These are phyloP conservation scores for Hyaloscypha finlandica DNA, from an alignment of 495 filamentous ascomycete genomes.

Conservation along the genomic window DNA sequence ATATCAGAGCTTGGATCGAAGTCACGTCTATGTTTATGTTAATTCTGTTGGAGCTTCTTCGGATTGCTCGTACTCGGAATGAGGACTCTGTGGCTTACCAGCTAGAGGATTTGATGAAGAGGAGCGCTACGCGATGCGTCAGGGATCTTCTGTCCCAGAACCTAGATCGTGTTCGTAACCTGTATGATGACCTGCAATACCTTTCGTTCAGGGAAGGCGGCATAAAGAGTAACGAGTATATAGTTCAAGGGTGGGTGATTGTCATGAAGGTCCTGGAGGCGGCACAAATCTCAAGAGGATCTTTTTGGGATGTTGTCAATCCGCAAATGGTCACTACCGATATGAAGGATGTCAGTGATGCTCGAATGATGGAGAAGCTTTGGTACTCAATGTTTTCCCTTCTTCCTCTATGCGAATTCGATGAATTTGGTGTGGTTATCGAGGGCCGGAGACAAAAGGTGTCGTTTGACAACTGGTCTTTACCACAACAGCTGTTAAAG, in stretches of 20 bases:
- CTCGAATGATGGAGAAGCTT: constrained; percentile 60
- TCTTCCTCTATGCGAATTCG: constrained; percentile 76
- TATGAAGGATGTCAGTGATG: constrained; percentile 45
- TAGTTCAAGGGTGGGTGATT: constrained; percentile 68
- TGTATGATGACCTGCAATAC: constrained; percentile 64
- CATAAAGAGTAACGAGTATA: constrained; percentile 58
- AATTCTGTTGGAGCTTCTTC: constrained; percentile 36
- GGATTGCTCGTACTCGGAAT: constrained; percentile 36
- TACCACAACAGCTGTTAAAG: constrained; percentile 64
- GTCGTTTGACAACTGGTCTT: constrained; percentile 69
- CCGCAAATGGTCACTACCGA: constrained; percentile 39
- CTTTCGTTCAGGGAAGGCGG: constrained; percentile 60
- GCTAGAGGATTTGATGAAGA: constrained; percentile 46
- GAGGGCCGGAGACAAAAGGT: constrained; percentile 55
- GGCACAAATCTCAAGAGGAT: constrained; percentile 42
- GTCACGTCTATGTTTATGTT: constrained; percentile 34
- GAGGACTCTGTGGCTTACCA: constrained; percentile 34
- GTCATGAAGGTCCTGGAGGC: constrained; percentile 59
- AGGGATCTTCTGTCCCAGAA: constrained; percentile 48
- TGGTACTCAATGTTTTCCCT: constrained; percentile 78
- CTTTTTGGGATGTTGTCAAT: constrained; percentile 63
- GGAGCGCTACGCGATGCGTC: constrained; percentile 39
- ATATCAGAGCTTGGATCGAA: constrained; percentile 30
- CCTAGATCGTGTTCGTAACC: constrained; percentile 51
- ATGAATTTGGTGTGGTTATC: constrained; percentile 62